These are phyloP conservation scores for Phialocephala sp. DNA, from an alignment of 2,329 filamentous ascomycete species.

Conservation along the genomic window DNA sequence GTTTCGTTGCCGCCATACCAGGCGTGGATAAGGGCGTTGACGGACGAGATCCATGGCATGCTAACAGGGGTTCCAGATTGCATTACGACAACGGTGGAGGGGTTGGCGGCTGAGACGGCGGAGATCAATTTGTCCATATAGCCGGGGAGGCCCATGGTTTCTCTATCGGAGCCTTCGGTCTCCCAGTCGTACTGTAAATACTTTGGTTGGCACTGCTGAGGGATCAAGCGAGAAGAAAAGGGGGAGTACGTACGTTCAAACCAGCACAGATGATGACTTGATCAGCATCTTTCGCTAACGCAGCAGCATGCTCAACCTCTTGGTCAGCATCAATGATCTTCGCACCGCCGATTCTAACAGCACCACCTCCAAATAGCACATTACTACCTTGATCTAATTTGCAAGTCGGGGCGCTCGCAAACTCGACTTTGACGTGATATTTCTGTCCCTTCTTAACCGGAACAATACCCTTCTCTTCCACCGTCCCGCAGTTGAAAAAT, in stretches of 20 bases:
- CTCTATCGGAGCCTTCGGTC: slow-evolving; percentile 78
- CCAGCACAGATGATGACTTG: slow-evolving; percentile 81
- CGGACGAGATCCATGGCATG: slow-evolving; percentile 70
- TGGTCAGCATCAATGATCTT: slow-evolving; percentile 61
- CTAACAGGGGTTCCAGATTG: slow-evolving; percentile 78
- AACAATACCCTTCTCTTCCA: slow-evolving; percentile 42
- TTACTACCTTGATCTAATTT: slow-evolving; percentile 56
- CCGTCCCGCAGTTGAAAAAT: slow-evolving; percentile 44
- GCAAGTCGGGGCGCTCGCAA: slow-evolving; percentile 63
- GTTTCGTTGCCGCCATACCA: slow-evolving; percentile 92
- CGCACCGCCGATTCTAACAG: slow-evolving; percentile 66
- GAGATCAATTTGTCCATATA: slow-evolving; percentile 72
- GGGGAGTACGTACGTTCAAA: slow-evolving; percentile 60
- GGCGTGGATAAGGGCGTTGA: slow-evolving; percentile 68
- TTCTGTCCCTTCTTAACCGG: slow-evolving; percentile 40
- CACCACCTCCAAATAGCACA: slow-evolving; percentile 61
- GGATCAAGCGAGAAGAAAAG: not conserved
- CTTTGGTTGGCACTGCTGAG: not conserved
- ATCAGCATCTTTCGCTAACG: slow-evolving; percentile 71
- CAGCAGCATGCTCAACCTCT: slow-evolving; percentile 69
- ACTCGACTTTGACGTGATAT: slow-evolving; percentile 47
- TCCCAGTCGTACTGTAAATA: slow-evolving; percentile 68
- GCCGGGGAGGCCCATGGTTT: slow-evolving; percentile 78
- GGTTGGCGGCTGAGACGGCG: slow-evolving; percentile 68
- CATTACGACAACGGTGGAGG: slow-evolving; percentile 74